Evolutionary conservation across 2,329 filamentous ascomycete species (phyloP).

Genomic region (Mycogone perniciosa): DNA sequence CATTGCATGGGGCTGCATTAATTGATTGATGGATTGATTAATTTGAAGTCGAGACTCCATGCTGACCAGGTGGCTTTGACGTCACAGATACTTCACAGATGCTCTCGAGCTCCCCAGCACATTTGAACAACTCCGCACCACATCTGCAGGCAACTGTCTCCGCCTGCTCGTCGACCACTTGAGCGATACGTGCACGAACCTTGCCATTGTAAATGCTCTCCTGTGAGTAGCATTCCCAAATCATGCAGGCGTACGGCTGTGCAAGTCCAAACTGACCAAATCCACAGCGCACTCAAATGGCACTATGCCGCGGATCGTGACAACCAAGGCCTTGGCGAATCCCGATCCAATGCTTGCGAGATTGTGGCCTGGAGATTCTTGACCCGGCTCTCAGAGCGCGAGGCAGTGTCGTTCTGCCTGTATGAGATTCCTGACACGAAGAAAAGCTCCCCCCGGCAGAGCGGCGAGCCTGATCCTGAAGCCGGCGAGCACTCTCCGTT

Average conservation of each 20-base stretch:
- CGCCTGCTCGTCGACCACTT: constrained; percentile 59
- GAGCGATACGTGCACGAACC: constrained; percentile 56
- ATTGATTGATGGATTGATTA: neutral
- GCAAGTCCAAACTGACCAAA: neutral
- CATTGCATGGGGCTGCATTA: no score
- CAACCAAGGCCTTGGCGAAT: constrained; percentile 58
- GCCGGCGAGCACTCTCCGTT: constrained; percentile 44
- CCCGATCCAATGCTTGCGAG: constrained; percentile 68
- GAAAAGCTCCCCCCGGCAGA: constrained; percentile 13
- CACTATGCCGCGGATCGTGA: constrained; percentile 62
- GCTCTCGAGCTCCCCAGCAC: constrained; percentile 59
- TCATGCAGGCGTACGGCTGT: neutral
- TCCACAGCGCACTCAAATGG: constrained; percentile 62
- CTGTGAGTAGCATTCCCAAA: constrained; percentile 46
- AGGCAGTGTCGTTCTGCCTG: constrained; percentile 68
- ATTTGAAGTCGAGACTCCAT: neutral
- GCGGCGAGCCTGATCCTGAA: constrained; percentile 30
- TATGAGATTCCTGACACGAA: constrained; percentile 57
- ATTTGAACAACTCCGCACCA: constrained; percentile 68
- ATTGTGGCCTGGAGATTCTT: constrained; percentile 77
- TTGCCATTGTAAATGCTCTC: constrained; percentile 64
- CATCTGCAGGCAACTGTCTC: constrained; percentile 53
- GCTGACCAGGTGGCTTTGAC: neutral
- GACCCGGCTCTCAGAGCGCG: constrained; percentile 61
- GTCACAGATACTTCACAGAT: constrained; percentile 52